Conservation (phyloP, 192 early-diverging fungal species). For the Backusella morwellensis region DNA sequence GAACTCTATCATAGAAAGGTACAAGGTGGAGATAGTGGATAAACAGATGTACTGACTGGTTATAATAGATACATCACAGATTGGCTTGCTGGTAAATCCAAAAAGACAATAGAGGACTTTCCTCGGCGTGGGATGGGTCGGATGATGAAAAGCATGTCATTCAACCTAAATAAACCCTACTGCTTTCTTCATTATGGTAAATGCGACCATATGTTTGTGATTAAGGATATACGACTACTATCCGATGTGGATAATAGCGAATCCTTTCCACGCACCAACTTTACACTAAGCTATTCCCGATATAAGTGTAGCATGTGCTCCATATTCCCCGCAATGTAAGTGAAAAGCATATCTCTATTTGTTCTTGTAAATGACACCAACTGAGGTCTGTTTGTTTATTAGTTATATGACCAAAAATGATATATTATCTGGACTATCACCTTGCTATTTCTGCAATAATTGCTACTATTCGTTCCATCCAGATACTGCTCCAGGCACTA, state of each 20-base stretch:
- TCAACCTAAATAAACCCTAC: neutral
- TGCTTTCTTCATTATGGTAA: conserved; percentile 10
- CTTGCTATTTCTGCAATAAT: conserved; percentile 4
- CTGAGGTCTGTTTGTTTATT: neutral
- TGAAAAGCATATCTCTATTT: neutral
- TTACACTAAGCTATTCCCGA: neutral
- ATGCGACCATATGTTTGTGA: conserved; percentile 10
- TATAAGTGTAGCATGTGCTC: conserved; percentile 15
- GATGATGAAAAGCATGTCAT: neutral
- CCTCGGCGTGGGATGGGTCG: neutral
- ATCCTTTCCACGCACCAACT: neutral
- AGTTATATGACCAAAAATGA: conserved; percentile 12
- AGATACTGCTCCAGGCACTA: neutral
- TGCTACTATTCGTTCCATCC: conserved; percentile 1
- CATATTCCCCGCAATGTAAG: conserved; percentile 16
- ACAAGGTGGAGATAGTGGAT: neutral
- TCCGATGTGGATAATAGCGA: neutral
- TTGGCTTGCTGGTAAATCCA: neutral
- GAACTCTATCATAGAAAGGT: neutral
- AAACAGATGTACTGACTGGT: too few species aligned
- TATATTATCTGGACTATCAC: conserved; percentile 8
- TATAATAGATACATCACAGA: neutral
- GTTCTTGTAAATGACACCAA: neutral
- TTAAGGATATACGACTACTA: neutral
- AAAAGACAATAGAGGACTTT: neutral